Conservation (phyloP, 495 filamentous ascomycete species). For the Xylaria sp. region DNA sequence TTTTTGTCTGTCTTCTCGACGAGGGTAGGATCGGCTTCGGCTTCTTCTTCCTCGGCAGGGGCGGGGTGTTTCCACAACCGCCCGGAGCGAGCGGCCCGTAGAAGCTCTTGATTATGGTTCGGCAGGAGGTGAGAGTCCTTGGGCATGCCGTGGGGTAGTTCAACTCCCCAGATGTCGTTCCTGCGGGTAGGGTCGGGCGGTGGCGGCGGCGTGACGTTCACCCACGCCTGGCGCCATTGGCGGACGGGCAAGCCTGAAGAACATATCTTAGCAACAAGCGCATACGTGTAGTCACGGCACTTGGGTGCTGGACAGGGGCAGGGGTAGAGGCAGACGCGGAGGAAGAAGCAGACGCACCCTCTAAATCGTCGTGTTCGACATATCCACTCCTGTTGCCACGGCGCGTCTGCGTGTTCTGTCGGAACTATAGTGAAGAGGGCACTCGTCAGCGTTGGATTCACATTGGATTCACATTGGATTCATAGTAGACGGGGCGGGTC, state of each 20-base stretch:
- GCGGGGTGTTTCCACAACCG: conserved; percentile 67
- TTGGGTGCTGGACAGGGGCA: neutral
- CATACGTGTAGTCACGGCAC: neutral
- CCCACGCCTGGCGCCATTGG: conserved; percentile 80
- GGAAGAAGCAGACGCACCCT: conserved; percentile 61
- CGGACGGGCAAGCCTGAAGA: conserved; percentile 76
- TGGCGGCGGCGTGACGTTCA: conserved; percentile 71
- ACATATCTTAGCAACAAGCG: neutral
- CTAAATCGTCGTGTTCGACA: conserved; percentile 93
- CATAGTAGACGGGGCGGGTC: neutral
- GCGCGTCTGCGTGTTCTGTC: conserved; percentile 63
- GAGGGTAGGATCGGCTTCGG: conserved; percentile 53
- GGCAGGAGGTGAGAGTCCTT: conserved; percentile 84
- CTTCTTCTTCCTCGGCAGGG: conserved; percentile 60
- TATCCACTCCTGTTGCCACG: conserved; percentile 73
- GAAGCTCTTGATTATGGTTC: conserved; percentile 79
- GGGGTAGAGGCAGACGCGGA: no score
- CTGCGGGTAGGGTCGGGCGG: conserved; percentile 60
- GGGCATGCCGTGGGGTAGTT: conserved; percentile 78
- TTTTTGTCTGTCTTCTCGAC: conserved; percentile 54
- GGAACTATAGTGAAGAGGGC: conserved; percentile 30
- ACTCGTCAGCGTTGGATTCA: conserved; percentile 8
- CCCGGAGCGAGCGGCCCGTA: conserved; percentile 80
- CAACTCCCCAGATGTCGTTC: conserved; percentile 59
- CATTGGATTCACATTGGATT: neutral